A percentile compares a stretch with the other conserved stretches of the same genome.
Conservation (phyloP, 164 flowering plant genomes). For the Dillenia turbinata region DNA sequence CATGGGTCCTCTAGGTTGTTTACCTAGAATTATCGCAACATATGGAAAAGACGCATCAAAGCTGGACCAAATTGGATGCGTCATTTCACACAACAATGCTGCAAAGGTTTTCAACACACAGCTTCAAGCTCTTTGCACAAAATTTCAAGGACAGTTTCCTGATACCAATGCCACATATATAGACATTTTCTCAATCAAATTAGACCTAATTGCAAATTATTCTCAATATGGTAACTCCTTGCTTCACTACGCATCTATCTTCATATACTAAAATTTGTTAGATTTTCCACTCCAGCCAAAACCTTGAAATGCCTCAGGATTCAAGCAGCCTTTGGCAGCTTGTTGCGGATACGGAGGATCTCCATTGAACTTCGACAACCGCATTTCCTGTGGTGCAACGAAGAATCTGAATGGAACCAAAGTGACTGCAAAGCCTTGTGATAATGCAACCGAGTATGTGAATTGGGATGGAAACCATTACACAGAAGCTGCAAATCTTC, state of each 20-base stretch:
- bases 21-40: constrained; percentile 13
- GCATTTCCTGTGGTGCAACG: constrained; percentile 31
- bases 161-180: constrained; percentile 13
- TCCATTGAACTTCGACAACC: constrained; percentile 33
- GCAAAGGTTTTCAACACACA: constrained; percentile 17
- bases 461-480: constrained; percentile 63
- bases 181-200: constrained; percentile 21
- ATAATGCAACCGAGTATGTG: constrained; percentile 26
- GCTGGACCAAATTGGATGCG: constrained; percentile 26
- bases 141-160: constrained; percentile 9
- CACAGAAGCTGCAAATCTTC: constrained; percentile 45
- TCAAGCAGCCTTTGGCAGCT: constrained; percentile 34
- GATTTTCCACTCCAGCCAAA: no score
- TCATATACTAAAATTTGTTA: no score
- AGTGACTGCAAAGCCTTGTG: not conserved
- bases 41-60: constrained; percentile 14
- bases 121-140: constrained; percentile 16
- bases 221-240: constrained; percentile 13
- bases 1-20: constrained; percentile 28
- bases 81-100: constrained; percentile 16
- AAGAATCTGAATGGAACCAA: constrained; percentile 9
- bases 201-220: constrained; percentile 22
- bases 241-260: no score
- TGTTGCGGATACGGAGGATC: constrained; percentile 57
- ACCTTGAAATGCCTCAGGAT: constrained; percentile 18